Evolutionary conservation across 2,329 filamentous ascomycete genomes (phyloP).

Genomic region (Trichoderma arundinaceum): DNA sequence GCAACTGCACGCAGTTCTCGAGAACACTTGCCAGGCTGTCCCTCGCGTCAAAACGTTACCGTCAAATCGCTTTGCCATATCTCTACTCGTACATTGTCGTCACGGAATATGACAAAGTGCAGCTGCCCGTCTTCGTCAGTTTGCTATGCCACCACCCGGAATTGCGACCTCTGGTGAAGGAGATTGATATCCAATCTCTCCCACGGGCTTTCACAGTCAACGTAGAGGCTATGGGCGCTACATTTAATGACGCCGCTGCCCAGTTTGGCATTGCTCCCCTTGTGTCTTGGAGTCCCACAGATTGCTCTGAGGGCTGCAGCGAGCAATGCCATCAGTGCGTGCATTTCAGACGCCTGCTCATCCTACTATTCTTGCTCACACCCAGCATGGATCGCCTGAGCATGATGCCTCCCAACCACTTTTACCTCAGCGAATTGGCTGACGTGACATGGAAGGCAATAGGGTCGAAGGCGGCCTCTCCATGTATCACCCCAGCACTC

Average conservation of each 20-base stretch:
- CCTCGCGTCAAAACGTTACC: conserved; percentile 7
- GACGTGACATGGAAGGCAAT: neutral
- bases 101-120: neutral
- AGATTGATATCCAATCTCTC: conserved; percentile 2
- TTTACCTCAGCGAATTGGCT: neutral
- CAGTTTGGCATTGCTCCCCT: neutral
- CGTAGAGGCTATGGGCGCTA: neutral
- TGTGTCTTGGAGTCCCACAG: neutral
- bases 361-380: conserved; percentile 2
- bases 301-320: too few species aligned
- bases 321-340: neutral
- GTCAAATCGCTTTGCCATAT: neutral
- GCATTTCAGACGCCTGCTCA: neutral
- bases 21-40: conserved; percentile 12
- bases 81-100: conserved; percentile 17
- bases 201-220: neutral
- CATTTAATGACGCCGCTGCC: neutral
- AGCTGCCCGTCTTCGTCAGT: neutral
- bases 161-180: neutral
- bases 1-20: conserved; percentile 27
- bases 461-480: neutral
- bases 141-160: neutral
- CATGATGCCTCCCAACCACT: neutral
- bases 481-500: neutral
- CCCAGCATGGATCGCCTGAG: neutral